Base-by-base conservation (phyloP, 805 yeast species). In the Candida tammaniensis region DNA sequence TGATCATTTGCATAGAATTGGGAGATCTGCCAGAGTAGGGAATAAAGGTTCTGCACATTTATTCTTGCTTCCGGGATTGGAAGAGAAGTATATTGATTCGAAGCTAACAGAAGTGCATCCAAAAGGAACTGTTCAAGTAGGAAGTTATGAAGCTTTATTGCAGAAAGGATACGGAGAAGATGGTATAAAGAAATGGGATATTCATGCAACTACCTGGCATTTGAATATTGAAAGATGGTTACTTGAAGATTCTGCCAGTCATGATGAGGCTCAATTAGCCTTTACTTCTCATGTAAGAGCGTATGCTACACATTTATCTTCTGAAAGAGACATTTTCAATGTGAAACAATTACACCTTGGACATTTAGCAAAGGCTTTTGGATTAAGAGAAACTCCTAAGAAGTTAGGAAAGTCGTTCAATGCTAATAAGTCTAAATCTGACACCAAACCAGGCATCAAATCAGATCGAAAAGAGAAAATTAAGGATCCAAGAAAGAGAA, bases 11-110 rank as follows among this genome's bases (percentile, higher is more conserved):
- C 99, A 93, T 59, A 75, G 99, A 59, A 86, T 89, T 36, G 99
- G 99, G 35, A 80, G 99, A 67, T 88, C 98, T 9, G 99, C 99
- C 7, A 80, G 99, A 64, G 95, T 94, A n/a, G 98, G 98, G 43
- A 74, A 79, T 28, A 59, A 66, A 24, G 99, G 99, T 56, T 71
- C 71, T 24, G 84, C 97, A 1, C 57, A 78, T 2, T 59, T 93
- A 38, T 87, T 91, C 52, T 64, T 93, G 26, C 64, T 91, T 20
- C 98, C 99, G 1, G 95, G 96, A 1, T 74, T 68, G 40, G 98
- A 91, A 59, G 98, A 91, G 62, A 80, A 77, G 10, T 91, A 88
- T 51, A 66, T 83, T 42, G 84, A 78, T 15, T 74, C 74, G 3
- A 66, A 65, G 38, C 46, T 67, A 18, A 40, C 48, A 13, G 55